Base-by-base conservation (phyloP, 176 grass and related monocot species). In the Avena insularis region DNA sequence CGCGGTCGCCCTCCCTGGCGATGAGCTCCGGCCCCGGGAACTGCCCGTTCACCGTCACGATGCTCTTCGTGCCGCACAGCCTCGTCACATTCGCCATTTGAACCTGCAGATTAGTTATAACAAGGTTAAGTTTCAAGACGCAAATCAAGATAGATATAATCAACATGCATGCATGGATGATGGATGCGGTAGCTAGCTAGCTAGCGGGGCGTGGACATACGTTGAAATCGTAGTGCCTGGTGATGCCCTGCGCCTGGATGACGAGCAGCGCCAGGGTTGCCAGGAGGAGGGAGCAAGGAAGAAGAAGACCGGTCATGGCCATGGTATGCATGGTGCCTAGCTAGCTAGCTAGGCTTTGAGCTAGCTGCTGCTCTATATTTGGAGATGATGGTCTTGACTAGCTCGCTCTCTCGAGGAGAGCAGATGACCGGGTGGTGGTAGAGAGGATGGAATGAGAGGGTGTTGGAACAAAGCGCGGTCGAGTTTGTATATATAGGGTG, bases 21-120 rank as follows among this genome's bases (percentile, higher is more conserved):
- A 92, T 47, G 54, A 96, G 79, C 73, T 87, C 57, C 29, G 67
- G 67, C 1, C 90, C 94, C 0, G 94, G 94, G 86, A 89, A 94
- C 85, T 82, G 79, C 3, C 94, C 92, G 57, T 96, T 96, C 79
- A 96, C 94, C 23, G 94, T 92, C 84, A 93, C 85, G 74, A 96
- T 83, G 86, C 81, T 79, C 86, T 97, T 97, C 82, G 76, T 85
- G 50, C 47, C 40, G 84, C 94, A 96, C 66, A 96, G 85, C 65
- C 90, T 88, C 0, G 92, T 96, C 65, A 90, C 83, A 20, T 96
- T 96, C 77, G 82, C 75, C 90, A 88, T 92, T 90, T 87, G 83
- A 71, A 96, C 88, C 94, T 96, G 79, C 69, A 54, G 36, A 38
- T 38, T 38, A 38, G 36, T 38, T 38, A 38, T 38, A 38, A 38